phyloP scores from a whole-genome alignment of 2,329 filamentous ascomycete genomes.

The Apiospora phragmitis region DNA sequence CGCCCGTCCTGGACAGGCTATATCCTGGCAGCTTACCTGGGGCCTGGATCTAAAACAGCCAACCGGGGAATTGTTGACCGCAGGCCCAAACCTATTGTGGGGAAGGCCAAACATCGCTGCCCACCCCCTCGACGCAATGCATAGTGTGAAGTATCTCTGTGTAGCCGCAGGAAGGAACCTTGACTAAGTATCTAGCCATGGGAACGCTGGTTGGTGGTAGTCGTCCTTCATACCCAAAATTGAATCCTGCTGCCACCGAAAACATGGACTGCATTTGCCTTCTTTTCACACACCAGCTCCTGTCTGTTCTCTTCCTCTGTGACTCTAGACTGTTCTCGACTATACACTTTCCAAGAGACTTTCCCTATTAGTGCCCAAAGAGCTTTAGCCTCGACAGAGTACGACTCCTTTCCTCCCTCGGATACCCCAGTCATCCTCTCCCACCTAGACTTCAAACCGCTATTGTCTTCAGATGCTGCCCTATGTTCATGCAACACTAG shows the following conservation, averaged over 20 bases:
- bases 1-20: not conserved
- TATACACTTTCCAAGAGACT: constrained; percentile 19
- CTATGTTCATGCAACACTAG: constrained; percentile 32
- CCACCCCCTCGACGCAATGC: constrained; percentile 31
- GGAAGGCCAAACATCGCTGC: constrained; percentile 35
- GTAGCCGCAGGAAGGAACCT: constrained; percentile 33
- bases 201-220: constrained; percentile 17
- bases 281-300: constrained; percentile 11
- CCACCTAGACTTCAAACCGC: constrained; percentile 23
- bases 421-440: constrained; percentile 19
- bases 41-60: constrained; percentile 15
- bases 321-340: constrained; percentile 21
- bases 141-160: constrained; percentile 32
- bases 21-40: constrained; percentile 19
- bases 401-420: constrained; percentile 1
- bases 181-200: constrained; percentile 23
- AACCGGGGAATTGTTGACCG: constrained; percentile 27
- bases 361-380: constrained; percentile 1
- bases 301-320: constrained; percentile 23
- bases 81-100: constrained; percentile 33
- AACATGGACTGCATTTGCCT: not conserved
- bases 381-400: constrained; percentile 5
- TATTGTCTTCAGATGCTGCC: constrained; percentile 30
- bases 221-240: constrained; percentile 13
- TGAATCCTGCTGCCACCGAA: no score